These are phyloP conservation scores for Elsinoe ampelina DNA, from an alignment of 2,329 filamentous ascomycete species.

Conservation along the genomic window DNA sequence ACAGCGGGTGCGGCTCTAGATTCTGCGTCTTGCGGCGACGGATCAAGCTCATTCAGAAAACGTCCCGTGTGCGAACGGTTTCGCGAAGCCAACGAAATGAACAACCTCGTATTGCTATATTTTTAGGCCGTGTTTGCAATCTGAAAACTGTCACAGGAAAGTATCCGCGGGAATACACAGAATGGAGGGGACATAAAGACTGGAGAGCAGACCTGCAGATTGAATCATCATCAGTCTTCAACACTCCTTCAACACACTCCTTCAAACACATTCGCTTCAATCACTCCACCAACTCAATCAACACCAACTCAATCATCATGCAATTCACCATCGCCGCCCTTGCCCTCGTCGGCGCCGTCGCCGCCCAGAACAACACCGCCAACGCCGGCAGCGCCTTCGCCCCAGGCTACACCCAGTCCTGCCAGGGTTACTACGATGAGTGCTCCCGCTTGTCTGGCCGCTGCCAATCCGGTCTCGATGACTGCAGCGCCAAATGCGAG, in stretches of 20 bases:
- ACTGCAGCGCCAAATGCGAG: not conserved
- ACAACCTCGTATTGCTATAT: too few species aligned
- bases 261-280: not conserved
- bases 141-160: too few species aligned
- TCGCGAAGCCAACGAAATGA: too few species aligned
- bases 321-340: constrained; percentile 4
- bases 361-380: not conserved
- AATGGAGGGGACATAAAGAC: too few species aligned
- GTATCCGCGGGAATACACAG: too few species aligned
- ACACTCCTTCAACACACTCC: not conserved
- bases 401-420: constrained; percentile 1
- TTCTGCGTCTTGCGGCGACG: too few species aligned
- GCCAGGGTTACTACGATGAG: not conserved
- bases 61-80: too few species aligned
- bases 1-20: too few species aligned
- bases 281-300: not conserved
- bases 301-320: not conserved
- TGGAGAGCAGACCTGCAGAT: too few species aligned
- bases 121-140: too few species aligned
- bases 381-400: not conserved
- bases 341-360: constrained; percentile 11
- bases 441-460: not conserved
- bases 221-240: not conserved
- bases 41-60: too few species aligned
- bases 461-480: not conserved